Conservation (phyloP, 139 green algal species). For the Micractinium sp. region DNA sequence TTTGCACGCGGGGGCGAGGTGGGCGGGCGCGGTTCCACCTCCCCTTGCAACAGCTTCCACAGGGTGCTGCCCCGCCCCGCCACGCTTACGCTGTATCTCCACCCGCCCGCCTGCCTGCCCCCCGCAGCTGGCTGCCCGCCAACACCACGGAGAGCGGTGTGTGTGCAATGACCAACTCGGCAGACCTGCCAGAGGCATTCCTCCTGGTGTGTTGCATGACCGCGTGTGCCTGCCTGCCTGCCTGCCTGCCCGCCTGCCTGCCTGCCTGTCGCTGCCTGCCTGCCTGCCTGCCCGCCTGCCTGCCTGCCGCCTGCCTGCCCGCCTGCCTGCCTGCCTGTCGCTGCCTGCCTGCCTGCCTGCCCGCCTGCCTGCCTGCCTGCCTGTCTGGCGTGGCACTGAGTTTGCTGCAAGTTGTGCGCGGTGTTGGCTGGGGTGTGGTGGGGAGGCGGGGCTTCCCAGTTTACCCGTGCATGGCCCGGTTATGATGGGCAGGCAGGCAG, state of each 20-base stretch:
- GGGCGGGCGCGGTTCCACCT: too few relatives aligned
- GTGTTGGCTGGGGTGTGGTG: too few relatives aligned
- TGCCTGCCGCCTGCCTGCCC: too few relatives aligned
- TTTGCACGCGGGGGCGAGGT: too few relatives aligned
- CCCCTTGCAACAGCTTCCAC: neutral
- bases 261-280: neutral
- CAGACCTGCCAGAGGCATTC: slow-evolving; percentile 18
- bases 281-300: too few relatives aligned
- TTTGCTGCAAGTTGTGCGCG: too few relatives aligned
- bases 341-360: neutral
- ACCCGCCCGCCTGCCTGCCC: neutral
- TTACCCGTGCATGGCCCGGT: too few relatives aligned
- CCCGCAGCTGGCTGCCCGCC: slow-evolving; percentile 7
- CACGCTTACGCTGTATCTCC: neutral
- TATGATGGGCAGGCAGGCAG: too few relatives aligned
- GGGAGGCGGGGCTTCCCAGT: too few relatives aligned
- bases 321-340: too few relatives aligned
- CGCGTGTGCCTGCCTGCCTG: neutral
- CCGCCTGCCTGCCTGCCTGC: too few relatives aligned
- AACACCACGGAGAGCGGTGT: neutral
- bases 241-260: neutral
- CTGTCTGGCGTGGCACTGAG: too few relatives aligned
- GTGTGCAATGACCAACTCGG: slow-evolving; percentile 21
- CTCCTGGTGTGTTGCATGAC: neutral
- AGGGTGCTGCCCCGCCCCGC: neutral